Evolutionary conservation across 176 grass and related monocot genomes (phyloP), one percentile per base, ranked within the genome.

Genomic region (Aechmea fasciata): DNA sequence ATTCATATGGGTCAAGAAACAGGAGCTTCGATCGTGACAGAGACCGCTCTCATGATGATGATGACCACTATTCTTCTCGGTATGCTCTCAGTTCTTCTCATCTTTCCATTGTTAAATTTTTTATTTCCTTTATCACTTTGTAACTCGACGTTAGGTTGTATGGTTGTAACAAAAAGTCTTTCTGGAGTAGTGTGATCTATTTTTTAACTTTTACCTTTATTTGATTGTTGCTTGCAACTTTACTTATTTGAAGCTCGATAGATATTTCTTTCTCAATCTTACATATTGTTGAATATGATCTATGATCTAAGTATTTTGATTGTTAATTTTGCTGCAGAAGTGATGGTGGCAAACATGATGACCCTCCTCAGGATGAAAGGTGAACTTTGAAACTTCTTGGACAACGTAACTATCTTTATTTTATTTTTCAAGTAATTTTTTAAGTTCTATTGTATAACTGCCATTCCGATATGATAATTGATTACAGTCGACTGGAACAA

Each of bases 301-400:
- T 61, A 61, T 61, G 15, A 61, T 8, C 52, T 57, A 57, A 57
- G 52, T 17, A 57, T 10, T 6, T 10, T 61, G 20, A n/a, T 19
- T 61, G 55, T 19, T 61, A 18, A 15, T 85, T 47, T 57, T 48
- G 14, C 82, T 80, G 75, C 73, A 93, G 89, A 71, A 84, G 86
- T 70, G 87, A 72, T 8, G 84, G 82, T 64, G 88, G 82, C 72
- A 87, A 83, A n/a, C 78, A 51, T 69, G 92, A 96, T 65, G 81
- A 73, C 7, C 47, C 70, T 85, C 71, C 78, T 80, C 77, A 80
- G 74, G 89, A 97, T 79, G 86, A 92, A 47, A 97, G 86, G 93
- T 97, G 79, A 65, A 70, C 48, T 63, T 50, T 80, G 52, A 20
- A 64, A 14, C 22, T 50, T 75, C 22, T 7, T 75, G 14, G 48